A percentile compares a stretch with the other conserved stretches of the same genome.
Conservation (phyloP, 2,329 filamentous ascomycete genomes). For the Fusarium algeriense region DNA sequence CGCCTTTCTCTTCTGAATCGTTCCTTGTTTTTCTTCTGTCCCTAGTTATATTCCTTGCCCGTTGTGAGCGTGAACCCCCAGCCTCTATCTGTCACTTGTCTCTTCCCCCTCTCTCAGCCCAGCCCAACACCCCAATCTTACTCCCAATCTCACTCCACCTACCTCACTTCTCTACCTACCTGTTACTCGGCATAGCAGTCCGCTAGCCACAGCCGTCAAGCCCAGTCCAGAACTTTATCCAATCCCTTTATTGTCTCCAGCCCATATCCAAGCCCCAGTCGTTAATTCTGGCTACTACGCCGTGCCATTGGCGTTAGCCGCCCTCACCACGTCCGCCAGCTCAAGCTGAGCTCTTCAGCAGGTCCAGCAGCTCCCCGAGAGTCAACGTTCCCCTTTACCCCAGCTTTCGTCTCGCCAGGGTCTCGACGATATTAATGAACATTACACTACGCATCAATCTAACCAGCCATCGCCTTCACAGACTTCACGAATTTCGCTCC, state of each 20-base stretch:
- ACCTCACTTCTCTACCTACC: slow-evolving; percentile 17
- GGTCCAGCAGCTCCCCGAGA: slow-evolving; percentile 50
- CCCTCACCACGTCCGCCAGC: slow-evolving; percentile 19
- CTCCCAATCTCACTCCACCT: slow-evolving; percentile 30
- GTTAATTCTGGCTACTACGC: slow-evolving; percentile 24
- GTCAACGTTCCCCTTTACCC: slow-evolving; percentile 50
- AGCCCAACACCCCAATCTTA: slow-evolving; percentile 29
- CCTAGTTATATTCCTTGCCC: slow-evolving; percentile 16
- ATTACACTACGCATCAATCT: slow-evolving; percentile 54
- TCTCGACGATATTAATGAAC: slow-evolving; percentile 56
- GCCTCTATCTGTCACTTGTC: slow-evolving; percentile 15
- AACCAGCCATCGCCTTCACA: slow-evolving; percentile 57
- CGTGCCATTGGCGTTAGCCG: slow-evolving; percentile 37
- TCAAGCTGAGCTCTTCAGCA: slow-evolving; percentile 41
- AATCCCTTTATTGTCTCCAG: slow-evolving; percentile 40
- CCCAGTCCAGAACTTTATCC: slow-evolving; percentile 37
- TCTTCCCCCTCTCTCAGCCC: slow-evolving; percentile 31
- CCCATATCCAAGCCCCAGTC: slow-evolving; percentile 43
- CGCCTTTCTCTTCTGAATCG: slow-evolving; percentile 58
- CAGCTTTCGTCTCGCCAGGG: slow-evolving; percentile 61
- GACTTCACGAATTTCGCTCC: slow-evolving; percentile 53
- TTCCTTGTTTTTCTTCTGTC: slow-evolving; percentile 51
- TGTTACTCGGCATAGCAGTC: slow-evolving; percentile 24
- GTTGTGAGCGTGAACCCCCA: slow-evolving; percentile 30
- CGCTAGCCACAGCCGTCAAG: slow-evolving; percentile 39